phyloP scores from a whole-genome alignment of 306 rosid species.

The Quillaja saponaria region DNA sequence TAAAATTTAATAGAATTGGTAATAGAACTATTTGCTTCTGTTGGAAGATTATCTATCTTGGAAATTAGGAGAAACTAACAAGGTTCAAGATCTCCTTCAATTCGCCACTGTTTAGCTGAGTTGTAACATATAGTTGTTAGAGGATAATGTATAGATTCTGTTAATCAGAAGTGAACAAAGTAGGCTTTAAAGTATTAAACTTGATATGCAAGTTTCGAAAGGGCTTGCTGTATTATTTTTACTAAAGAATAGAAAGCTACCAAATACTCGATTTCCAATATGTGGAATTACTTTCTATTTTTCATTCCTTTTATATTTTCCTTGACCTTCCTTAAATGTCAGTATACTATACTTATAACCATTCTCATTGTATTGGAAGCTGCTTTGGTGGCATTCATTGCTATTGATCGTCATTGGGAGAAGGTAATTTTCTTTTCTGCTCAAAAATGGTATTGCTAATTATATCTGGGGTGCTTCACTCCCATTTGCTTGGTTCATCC shows the following conservation, averaged over 20 bases:
- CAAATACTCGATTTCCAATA: background rate
- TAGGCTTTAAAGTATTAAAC: background rate
- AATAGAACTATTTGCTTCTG: no score
- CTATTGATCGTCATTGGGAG: slow-evolving; percentile 77
- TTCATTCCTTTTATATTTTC: slow-evolving; percentile 25
- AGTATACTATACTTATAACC: slow-evolving; percentile 68
- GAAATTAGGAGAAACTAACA: no score
- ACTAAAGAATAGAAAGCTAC: background rate
- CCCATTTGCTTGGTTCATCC: slow-evolving; percentile 19
- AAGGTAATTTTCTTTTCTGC: slow-evolving; percentile 41
- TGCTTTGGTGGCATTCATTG: slow-evolving; percentile 76
- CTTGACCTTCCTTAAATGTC: slow-evolving; percentile 50
- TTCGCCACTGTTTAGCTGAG: no score
- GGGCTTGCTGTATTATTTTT: background rate
- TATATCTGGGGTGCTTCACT: slow-evolving; percentile 18
- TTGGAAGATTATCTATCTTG: no score
- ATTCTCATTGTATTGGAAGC: slow-evolving; percentile 62
- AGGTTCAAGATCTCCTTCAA: no score
- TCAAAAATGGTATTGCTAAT: background rate
- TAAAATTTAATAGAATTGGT: no score
- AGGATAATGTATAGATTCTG: no score
- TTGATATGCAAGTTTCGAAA: background rate
- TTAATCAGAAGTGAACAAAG: no score
- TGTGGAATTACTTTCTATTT: background rate
- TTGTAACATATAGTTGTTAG: no score